Base-by-base conservation (phyloP, 192 early-diverging fungal species). In the Coemansia brasiliensis region DNA sequence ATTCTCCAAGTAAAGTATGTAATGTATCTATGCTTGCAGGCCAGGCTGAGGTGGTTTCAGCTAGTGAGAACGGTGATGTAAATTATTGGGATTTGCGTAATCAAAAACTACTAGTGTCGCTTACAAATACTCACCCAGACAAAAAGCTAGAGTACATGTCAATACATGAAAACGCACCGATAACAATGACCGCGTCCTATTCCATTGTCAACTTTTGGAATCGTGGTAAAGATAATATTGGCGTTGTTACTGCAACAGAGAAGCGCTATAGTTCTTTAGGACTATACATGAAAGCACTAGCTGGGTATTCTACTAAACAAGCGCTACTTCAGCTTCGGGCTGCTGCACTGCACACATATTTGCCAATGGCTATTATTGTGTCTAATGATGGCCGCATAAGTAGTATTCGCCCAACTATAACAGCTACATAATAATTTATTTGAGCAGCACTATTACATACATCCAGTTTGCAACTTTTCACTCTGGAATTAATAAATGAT, bases 11-110 rank as follows among this genome's bases (percentile, higher is more conserved):
- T 11, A 39, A 61, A 3, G 50, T 82, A 21, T 52, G 74, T 46
- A 65, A 63, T 21, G 65, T 70, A 48, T 38, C 29, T 18, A 73
- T 79, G 66, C 70, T 64, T 10, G 52, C 63, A 2, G 75, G 68
- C 5, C 65, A 72, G 18, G 41, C 39, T 20, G 72, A 74, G 39
- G 71, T 82, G 1, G 52, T 82, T 4, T 74, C 71, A 1, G 80
- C 80, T 15, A 46, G 67, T 18, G 55, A 57, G 21, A 46, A 49
- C 52, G 80, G 80, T 16, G 57, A 67, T 16, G 59, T 82, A 20
- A 63, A 64, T 53, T 65, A 67, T 55, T 82, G 80, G 80, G 80
- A 82, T 21, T 59, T 82, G 62, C 64, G 80, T 7, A 56, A 68
- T 51, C 45, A 49, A 12, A 29, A 57, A 20, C 42, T 65, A 1